Evolutionary conservation across 2,329 filamentous ascomycete species (phyloP).

Genomic region (Pseudogymnoascus sp.): DNA sequence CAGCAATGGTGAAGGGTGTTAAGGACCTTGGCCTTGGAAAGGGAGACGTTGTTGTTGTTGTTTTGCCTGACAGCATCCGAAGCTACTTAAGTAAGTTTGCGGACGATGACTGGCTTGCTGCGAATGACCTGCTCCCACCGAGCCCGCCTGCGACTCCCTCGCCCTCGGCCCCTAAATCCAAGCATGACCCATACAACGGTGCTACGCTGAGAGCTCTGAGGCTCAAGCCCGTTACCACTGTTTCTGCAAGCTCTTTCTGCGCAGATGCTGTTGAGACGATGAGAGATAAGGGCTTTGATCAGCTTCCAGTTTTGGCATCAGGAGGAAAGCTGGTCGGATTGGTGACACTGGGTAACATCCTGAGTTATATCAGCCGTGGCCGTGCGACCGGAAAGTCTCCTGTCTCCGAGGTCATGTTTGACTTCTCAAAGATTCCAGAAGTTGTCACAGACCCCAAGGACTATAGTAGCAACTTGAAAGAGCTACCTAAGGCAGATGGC

Average conservation of each 20-base stretch:
- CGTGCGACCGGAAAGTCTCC: slow-evolving; percentile 66
- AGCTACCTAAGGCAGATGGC: slow-evolving; percentile 27
- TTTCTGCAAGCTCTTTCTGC: slow-evolving; percentile 63
- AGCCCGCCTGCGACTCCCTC: slow-evolving; percentile 39
- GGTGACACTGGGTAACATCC: slow-evolving; percentile 87
- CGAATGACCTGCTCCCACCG: slow-evolving; percentile 78
- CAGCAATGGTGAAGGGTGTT: slow-evolving; percentile 68
- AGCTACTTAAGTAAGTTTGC: slow-evolving; percentile 98
- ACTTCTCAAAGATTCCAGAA: slow-evolving; percentile 81
- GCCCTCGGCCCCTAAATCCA: slow-evolving; percentile 32
- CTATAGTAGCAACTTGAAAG: slow-evolving; percentile 35
- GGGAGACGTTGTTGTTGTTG: slow-evolving; percentile 80
- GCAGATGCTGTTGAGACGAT: slow-evolving; percentile 92
- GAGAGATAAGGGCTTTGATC: slow-evolving; percentile 97
- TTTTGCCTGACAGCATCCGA: slow-evolving; percentile 91
- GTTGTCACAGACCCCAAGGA: slow-evolving; percentile 81
- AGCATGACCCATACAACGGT: slow-evolving; percentile 62
- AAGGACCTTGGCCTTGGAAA: slow-evolving; percentile 71
- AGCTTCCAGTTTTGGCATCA: slow-evolving; percentile 78
- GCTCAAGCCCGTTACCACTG: slow-evolving; percentile 87
- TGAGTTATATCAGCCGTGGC: slow-evolving; percentile 80
- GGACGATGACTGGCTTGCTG: slow-evolving; percentile 97
- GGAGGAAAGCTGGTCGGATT: slow-evolving; percentile 75
- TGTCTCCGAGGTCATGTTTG: slow-evolving; percentile 90
- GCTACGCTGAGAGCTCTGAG: slow-evolving; percentile 77